Evolutionary conservation across 257 asterid species (phyloP), one percentile per base, ranked within the genome.

Genomic region (Dorcoceras hygrometricum): DNA sequence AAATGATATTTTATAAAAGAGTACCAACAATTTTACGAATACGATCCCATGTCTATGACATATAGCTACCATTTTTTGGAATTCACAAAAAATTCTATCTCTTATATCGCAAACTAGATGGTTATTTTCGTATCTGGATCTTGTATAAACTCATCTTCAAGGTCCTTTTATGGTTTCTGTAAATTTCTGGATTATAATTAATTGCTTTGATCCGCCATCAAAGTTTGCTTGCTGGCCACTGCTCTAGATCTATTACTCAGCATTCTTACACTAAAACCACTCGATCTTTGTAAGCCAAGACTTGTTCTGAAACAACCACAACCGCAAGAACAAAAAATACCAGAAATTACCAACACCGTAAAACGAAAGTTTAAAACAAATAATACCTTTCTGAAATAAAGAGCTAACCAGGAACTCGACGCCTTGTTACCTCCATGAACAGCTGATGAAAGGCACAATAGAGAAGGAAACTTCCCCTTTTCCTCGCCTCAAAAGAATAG

Each of bases 161-260:
- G n/a, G n/a, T n/a, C n/a, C n/a, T n/a, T n/a, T n/a, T n/a, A n/a
- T n/a, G n/a, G n/a, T n/a, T n/a, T n/a, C n/a, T n/a, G n/a, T n/a
- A n/a, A n/a, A n/a, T n/a, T n/a, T n/a, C n/a, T n/a, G n/a, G n/a
- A n/a, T n/a, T n/a, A n/a, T n/a, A 71, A 46, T 8, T 78, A 59
- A 29, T 43, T 27, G 58, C 54, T 46, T 46, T 76, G 80, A 72
- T 88, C 95, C 59, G 90, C 73, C 95, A 88, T 84, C 18, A 76
- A 66, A 28, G 86, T 77, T 79, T 84, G 88, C 66, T 88, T 87
- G 79, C 74, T 74, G 63, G 75, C 80, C 67, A 85, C 80, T 70
- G 85, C 81, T 77, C 92, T 89, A 64, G 96, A 89, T 85, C 89
- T 89, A 54, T 82, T 92, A 74, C 91, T 84, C 83, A 80, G 75